Percentiles rank a stretch among this genome's conserved stretches.
phyloP scores from a whole-genome alignment of 352 stramenopile species.

The Globisporangium spinosum region DNA sequence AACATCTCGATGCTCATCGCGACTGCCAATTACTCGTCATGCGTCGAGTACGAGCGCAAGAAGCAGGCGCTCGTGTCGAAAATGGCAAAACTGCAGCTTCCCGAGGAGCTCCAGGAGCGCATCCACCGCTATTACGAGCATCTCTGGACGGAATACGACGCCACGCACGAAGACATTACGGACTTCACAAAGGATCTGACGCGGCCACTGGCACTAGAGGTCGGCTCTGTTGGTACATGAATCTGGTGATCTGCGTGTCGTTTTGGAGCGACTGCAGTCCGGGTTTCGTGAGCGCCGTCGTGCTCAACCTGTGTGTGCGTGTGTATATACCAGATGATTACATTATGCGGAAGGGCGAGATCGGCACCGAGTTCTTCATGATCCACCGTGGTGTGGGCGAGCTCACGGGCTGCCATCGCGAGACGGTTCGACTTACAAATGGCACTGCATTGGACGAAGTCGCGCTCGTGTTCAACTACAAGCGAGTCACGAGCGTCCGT shows the following conservation, averaged over 20 bases:
- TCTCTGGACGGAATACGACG: slow-evolving; percentile 41
- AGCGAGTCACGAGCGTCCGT: slow-evolving; percentile 19
- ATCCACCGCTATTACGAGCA: slow-evolving; percentile 48
- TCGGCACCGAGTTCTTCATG: slow-evolving; percentile 42
- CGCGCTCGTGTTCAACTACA: slow-evolving; percentile 26
- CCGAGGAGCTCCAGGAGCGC: slow-evolving; percentile 27
- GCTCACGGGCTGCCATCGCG: slow-evolving; percentile 10
- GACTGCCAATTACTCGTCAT: slow-evolving; percentile 11
- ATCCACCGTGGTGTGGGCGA: slow-evolving; percentile 33
- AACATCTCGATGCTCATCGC: slow-evolving; percentile 22
- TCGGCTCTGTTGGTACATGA: slow-evolving; percentile 40
- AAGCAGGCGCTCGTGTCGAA: slow-evolving; percentile 23
- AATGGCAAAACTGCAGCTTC: slow-evolving; percentile 26
- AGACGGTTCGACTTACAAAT: slow-evolving; percentile 10
- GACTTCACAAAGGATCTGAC: slow-evolving; percentile 38
- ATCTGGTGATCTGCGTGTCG: slow-evolving; percentile 29
- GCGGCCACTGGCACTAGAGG: slow-evolving; percentile 36
- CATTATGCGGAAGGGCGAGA: slow-evolving; percentile 33
- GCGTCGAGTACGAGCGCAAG: slow-evolving; percentile 19
- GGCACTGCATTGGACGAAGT: slow-evolving; percentile 23
- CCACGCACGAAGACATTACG: slow-evolving; percentile 30
- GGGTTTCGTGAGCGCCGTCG: slow-evolving; percentile 39
- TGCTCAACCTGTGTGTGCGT: slow-evolving; percentile 32
- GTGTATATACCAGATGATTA: slow-evolving; percentile 52
- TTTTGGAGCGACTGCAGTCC: slow-evolving; percentile 39